These are phyloP conservation scores for Apiotrichum domesticum DNA, from an alignment of 1,284 basidiomycete genomes.

Conservation along the genomic window DNA sequence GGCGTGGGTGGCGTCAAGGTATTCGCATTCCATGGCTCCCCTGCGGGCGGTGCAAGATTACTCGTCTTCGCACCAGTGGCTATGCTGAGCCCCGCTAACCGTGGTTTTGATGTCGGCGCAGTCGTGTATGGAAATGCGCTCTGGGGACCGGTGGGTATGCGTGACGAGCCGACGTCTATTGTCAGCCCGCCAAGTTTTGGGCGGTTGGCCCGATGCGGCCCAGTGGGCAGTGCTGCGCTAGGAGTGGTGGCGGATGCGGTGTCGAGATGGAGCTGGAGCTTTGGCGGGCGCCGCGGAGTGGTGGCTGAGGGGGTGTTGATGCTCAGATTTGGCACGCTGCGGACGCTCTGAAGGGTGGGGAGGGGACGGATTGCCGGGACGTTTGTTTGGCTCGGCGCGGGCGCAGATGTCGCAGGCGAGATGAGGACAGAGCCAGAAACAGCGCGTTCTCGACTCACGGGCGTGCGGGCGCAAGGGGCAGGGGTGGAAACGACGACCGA, in stretches of 20 bases:
- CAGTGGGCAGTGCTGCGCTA: background rate
- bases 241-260: background rate
- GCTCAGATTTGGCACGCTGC: slow-evolving; percentile 27
- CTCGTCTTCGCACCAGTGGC: background rate
- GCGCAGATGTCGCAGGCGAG: background rate
- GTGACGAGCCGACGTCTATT: slow-evolving; percentile 13
- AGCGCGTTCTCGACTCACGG: background rate
- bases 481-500: slow-evolving; percentile 15
- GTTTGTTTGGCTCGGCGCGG: slow-evolving; percentile 5
- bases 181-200: slow-evolving; percentile 5
- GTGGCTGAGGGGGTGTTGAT: slow-evolving; percentile 6
- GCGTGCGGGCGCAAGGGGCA: background rate
- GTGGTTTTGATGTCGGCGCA: background rate
- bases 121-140: slow-evolving; percentile 4
- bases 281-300: slow-evolving; percentile 25
- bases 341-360: slow-evolving; percentile 16
- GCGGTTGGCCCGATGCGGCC: background rate
- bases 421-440: background rate
- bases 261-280: slow-evolving; percentile 37
- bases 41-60: background rate
- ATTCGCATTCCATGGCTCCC: slow-evolving; percentile 2
- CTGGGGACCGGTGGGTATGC: background rate
- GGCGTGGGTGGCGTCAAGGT: background rate
- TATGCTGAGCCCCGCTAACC: background rate
- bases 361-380: slow-evolving; percentile 16